A percentile compares a stretch with the other conserved stretches of the same genome.
Conservation (phyloP, 768 basidiomycete genomes). For the Leccinellum albellum region DNA sequence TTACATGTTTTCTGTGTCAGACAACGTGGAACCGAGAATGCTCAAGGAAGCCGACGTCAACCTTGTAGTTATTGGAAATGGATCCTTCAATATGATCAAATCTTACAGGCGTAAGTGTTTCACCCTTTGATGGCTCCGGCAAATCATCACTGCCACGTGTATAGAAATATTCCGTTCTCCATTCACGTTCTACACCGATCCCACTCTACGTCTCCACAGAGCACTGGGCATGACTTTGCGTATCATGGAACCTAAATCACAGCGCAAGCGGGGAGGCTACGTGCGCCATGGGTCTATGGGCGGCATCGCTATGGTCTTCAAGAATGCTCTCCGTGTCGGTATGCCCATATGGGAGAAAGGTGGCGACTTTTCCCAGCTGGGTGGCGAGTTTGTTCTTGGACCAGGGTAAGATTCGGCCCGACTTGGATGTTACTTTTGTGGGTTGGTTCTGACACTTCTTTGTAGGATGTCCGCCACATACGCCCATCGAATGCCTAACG, state of each 20-base stretch:
- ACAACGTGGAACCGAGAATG: constrained; percentile 42
- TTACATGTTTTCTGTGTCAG: constrained; percentile 70
- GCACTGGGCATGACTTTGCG: constrained; percentile 72
- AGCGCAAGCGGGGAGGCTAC: constrained; percentile 52
- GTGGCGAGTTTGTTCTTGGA: constrained; percentile 83
- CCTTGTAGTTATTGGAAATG: constrained; percentile 75
- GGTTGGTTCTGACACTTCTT: not conserved
- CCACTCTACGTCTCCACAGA: constrained; percentile 60
- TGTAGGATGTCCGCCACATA: constrained; percentile 61
- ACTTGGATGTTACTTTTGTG: not conserved
- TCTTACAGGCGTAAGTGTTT: constrained; percentile 59
- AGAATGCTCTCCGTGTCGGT: constrained; percentile 63
- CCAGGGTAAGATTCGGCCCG: constrained; percentile 50
- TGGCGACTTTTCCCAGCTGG: constrained; percentile 74
- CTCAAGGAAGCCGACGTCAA: constrained; percentile 50
- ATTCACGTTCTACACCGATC: constrained; percentile 79
- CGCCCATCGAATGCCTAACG: constrained; percentile 81
- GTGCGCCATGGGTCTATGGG: constrained; percentile 60
- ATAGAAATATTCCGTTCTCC: constrained; percentile 67
- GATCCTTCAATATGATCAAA: constrained; percentile 69
- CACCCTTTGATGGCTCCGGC: not conserved
- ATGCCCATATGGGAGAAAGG: constrained; percentile 83
- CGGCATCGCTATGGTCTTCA: constrained; percentile 71
- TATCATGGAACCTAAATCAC: constrained; percentile 39
- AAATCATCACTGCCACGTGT: not conserved